Base-by-base conservation (phyloP, 129 eudicot genomes). In the Smallanthus sonchifolius region DNA sequence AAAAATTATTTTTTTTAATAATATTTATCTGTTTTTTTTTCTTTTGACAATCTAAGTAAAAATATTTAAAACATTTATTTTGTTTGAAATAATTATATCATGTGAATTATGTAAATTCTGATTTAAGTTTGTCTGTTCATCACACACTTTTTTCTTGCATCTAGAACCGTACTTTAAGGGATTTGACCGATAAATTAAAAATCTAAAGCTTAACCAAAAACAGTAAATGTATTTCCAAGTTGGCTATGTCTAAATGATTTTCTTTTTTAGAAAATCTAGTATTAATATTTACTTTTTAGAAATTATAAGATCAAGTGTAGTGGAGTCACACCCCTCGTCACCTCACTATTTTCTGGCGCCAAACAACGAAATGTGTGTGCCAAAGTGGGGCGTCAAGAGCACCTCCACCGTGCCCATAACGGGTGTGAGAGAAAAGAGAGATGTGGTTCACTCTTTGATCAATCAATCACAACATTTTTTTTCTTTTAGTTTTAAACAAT, bases 181-280 rank as follows among this genome's bases (percentile, higher is more conserved):
- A 72, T 24, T 73, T 44, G 45, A 73, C 69, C 60, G 7, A 73
- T 43, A 28, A 10, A 37, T 70, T 49, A 20, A 15, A 64, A 37
- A 37, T 36, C 32, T 3, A 64, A 64, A 62, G 65, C 65, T 62
- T 32, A 14, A 14, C 35, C 35, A 11, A 62, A 17, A 17, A 54
- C 61, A 6, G 10, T 54, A 20, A 54, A 55, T 7, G 20, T 55
- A 20, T 55, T 55, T 20, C 8, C 62, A 55, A 55, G 62, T 55
- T 55, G 62, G 62, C 24, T 52, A 16, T 52, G 28, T 5, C 16
- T 10, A 52, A 52, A 52, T 16, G 24, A 52, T 24, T 24, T 24
- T 24, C 30, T 24, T 24, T 0, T 24, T 24, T 24, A 24, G 30
- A 48, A 48, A 13, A 14, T 48, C 6, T 15, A 15, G 10, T 28